These are phyloP conservation scores for Lasiodiplodia citricola DNA, from an alignment of 2,329 filamentous ascomycete species.

Conservation along the genomic window DNA sequence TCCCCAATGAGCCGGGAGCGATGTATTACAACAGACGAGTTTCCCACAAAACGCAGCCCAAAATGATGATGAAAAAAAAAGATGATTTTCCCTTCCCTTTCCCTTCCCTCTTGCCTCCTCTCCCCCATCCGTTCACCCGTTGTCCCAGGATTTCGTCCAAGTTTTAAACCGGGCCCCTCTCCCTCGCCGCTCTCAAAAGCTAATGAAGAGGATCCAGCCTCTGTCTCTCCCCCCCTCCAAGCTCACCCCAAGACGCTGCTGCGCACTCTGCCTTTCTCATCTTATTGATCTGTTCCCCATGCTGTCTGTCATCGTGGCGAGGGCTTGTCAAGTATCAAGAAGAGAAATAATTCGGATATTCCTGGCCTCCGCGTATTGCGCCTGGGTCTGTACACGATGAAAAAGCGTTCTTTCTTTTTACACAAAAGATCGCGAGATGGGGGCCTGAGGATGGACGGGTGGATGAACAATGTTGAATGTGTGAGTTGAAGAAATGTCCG, in stretches of 20 bases:
- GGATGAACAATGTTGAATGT: conserved; percentile 7
- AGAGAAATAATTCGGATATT: background rate
- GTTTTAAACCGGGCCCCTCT: background rate
- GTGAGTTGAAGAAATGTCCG: conserved; percentile 1
- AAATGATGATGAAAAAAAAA: background rate
- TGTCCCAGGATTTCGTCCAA: background rate
- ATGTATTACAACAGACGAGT: background rate
- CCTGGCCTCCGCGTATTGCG: conserved; percentile 1
- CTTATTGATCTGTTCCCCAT: background rate
- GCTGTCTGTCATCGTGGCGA: conserved; percentile 1
- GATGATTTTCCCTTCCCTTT: background rate
- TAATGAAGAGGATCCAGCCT: conserved; percentile 20
- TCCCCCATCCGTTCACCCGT: background rate
- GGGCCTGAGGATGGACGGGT: background rate
- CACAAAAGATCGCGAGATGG: background rate
- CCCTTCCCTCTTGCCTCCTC: background rate
- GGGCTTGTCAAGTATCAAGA: background rate
- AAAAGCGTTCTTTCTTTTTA: conserved; percentile 12
- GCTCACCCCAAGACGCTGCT: background rate
- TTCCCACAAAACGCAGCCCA: background rate
- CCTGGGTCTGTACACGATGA: conserved; percentile 16
- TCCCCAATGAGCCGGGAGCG: background rate
- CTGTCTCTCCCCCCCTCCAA: background rate
- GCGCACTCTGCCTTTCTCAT: background rate
- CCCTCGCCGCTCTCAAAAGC: background rate